Percentiles rank a stretch among this genome's conserved stretches.
Evolutionary conservation across 768 basidiomycete species (phyloP).

Genomic region (Kwoniella sp.): DNA sequence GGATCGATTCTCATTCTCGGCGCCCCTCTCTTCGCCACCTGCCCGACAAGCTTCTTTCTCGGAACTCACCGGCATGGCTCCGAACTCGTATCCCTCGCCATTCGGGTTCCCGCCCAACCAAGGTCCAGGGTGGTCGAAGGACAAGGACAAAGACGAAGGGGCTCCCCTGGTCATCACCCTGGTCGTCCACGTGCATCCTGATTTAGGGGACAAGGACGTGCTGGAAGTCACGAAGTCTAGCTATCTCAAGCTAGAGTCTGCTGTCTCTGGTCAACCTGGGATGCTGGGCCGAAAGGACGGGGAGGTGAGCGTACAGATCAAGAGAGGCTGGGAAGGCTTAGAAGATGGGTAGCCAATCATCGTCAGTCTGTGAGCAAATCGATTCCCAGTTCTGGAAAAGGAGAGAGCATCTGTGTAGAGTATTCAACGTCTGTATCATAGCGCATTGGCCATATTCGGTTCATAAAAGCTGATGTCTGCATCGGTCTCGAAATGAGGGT

Average conservation of each 20-base stretch:
- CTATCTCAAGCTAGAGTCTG: constrained; percentile 15
- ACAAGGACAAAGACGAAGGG: constrained; percentile 3
- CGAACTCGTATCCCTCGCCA: constrained; percentile 18
- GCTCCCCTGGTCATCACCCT: constrained; percentile 36
- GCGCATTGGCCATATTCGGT: neutral
- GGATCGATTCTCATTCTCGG: constrained; percentile 10
- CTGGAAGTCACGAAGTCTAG: constrained; percentile 37
- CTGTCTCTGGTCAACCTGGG: constrained; percentile 13
- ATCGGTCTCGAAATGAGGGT: neutral
- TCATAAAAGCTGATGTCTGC: too few relatives aligned
- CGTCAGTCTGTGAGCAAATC: too few relatives aligned
- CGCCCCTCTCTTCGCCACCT: constrained; percentile 1
- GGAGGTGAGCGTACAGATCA: constrained; percentile 31
- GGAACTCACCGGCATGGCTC: neutral
- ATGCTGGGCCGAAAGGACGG: constrained; percentile 19
- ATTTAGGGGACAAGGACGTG: constrained; percentile 39
- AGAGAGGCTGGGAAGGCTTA: constrained; percentile 40
- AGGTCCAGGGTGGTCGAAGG: neutral
- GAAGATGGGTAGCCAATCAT: constrained; percentile 23
- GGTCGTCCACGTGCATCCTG: constrained; percentile 36
- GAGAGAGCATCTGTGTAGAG: neutral
- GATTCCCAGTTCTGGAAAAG: too few relatives aligned
- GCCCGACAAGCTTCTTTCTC: constrained; percentile 12
- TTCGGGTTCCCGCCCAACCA: constrained; percentile 2
- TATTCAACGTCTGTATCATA: neutral